Percentiles rank a stretch among this genome's conserved stretches.
Evolutionary conservation across 768 basidiomycete genomes (phyloP).

Genomic region (Naematelia encephala): DNA sequence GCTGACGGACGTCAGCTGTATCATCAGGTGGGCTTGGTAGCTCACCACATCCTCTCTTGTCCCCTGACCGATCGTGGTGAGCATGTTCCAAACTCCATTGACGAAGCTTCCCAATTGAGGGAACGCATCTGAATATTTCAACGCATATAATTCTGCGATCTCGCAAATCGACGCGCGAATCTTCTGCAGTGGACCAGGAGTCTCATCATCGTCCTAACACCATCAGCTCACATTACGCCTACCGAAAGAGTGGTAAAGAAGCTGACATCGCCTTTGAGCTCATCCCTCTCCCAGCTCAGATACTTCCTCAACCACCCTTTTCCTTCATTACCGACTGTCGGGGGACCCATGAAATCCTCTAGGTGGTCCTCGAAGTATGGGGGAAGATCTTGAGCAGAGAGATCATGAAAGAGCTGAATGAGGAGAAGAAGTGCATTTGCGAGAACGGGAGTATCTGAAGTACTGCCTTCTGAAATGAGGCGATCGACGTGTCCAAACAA

Average conservation of each 20-base stretch:
- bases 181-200: conserved; percentile 80
- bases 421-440: conserved; percentile 75
- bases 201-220: conserved; percentile 65
- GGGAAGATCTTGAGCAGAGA: conserved; percentile 91
- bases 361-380: conserved; percentile 88
- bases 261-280: conserved; percentile 68
- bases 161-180: conserved; percentile 87
- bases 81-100: conserved; percentile 81
- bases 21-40: conserved; percentile 3
- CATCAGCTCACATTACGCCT: conserved; percentile 4
- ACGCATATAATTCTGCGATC: conserved; percentile 69
- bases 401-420: conserved; percentile 84
- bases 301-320: conserved; percentile 70
- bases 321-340: conserved; percentile 53
- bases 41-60: conserved; percentile 71
- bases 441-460: conserved; percentile 52
- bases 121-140: conserved; percentile 53
- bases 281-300: conserved; percentile 70
- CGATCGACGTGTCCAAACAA: conserved; percentile 62
- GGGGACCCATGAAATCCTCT: conserved; percentile 68
- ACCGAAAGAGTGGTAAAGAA: background rate
- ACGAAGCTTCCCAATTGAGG: conserved; percentile 60
- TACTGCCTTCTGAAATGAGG: conserved; percentile 51
- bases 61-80: conserved; percentile 62
- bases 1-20: conserved; percentile 40